Evolutionary conservation across 1,139 yeast genomes (phyloP), one percentile per base, ranked within the genome.

Genomic region (Kodamaea fungicola): DNA sequence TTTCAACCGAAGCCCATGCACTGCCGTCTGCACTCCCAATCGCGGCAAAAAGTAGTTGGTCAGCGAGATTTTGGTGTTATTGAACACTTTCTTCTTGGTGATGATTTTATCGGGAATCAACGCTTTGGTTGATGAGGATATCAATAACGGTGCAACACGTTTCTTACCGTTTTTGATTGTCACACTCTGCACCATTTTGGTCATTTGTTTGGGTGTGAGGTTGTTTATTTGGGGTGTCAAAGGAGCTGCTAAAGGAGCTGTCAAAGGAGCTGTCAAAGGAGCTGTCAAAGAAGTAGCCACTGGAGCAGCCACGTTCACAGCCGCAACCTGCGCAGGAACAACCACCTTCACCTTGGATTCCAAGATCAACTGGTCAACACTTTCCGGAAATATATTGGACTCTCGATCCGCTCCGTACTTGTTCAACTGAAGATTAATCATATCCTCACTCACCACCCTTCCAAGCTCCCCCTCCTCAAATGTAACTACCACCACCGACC

Each of bases 321-420:
- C 6, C 27, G 29, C 30, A 10, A 23, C 7, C 19, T 34, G 32
- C 7, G 37, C 21, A 8, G 1, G 55, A 9, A 9, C 16, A 3
- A 27, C 16, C 12, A 27, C 57, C 2, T 85, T 78, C 19, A 16
- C 19, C 42, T 69, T 70, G 24, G 81, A 85, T 51, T 89, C 97
- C 28, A 90, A 64, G 6, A 64, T 57, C 40, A 92, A 67, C 58
- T 90, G 97, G 38, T 79, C 84, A 1, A 83, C 76, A 55, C 95
- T 83, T 52, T 92, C 97, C 0, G 97, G 96, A 50, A 88, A 83
- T 12, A 82, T 81, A 61, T 83, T 71, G 6, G 86, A 78, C 45
- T 89, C 96, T 42, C 90, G 73, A 46, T 87, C 95, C 2, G 87
- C 90, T 42, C 98, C 98, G 55, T 85, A 92, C 46, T 89, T 74